Base-by-base conservation (phyloP, 2,329 filamentous ascomycete species). In the Colletotrichum filicis region DNA sequence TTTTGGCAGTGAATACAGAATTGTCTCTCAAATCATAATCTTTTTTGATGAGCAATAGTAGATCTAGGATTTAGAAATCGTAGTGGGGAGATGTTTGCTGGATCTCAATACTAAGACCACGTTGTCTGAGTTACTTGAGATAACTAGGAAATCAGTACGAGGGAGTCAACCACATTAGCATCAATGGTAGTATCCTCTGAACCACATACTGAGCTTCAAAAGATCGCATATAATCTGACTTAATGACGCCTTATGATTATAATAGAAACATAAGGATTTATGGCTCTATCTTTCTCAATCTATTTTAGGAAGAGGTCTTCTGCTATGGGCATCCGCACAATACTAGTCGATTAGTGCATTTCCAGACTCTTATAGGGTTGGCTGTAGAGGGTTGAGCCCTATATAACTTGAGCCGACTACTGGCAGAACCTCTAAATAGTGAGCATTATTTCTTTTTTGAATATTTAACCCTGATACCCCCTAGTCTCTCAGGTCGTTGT, bases 361-460 rank as follows among this genome's bases (percentile, higher is more conserved):
- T 30, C 14, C 26, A 68, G 53, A 55, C 42, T 49, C 46, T 19
- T n/a, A 35, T 37, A 16, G 22, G 42, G 37, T 28, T 52, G 22
- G 19, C n/a, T 11, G 42, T 22, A 22, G 8, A 49, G 19, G 8
- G 8, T 22, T 22, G 19, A 49, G 42, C 42, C 42, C 42, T 19
- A 22, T 49, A 49, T 49, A 22, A n/a, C 8, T 22, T 8, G n/a
- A 22, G 42, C 19, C 19, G 1, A 22, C 1, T 0, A 49, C 16
- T 37, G 42, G 37, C 24, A 49, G 24, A n/a, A 16, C 16, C 7
- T 30, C 12, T 4, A 3, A 28, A 62, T 49, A 19, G 19, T 11
- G 42, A 11, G 42, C 8, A 60, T 24, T 9, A 3, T 72, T 72
- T 62, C 66, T 64, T 72, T 60, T 72, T 72, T 59, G 32, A 9